A percentile compares a stretch with the other conserved stretches of the same genome.
These are phyloP conservation scores for Candida tropicalis DNA, from an alignment of 1,139 yeast genomes.

Conservation along the genomic window DNA sequence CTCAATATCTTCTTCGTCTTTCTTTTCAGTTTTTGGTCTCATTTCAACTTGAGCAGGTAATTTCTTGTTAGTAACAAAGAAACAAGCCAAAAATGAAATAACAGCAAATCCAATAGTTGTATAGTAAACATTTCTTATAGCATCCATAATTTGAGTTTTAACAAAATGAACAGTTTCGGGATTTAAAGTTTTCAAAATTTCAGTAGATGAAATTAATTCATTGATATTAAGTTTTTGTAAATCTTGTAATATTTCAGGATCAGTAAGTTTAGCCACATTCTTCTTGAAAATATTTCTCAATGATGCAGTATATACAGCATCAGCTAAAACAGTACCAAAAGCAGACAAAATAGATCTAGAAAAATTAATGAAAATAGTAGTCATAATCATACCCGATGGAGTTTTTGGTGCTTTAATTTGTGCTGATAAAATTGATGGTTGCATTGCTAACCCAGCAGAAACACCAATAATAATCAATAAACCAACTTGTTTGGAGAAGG, in stretches of 20 bases:
- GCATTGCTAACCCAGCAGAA: conserved; percentile 33
- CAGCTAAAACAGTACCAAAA: conserved; percentile 35
- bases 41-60: conserved; percentile 23
- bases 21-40: background rate
- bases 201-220: conserved; percentile 24
- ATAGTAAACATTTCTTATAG: conserved; percentile 36
- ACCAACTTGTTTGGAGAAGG: conserved; percentile 33
- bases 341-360: conserved; percentile 34
- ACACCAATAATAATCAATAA: conserved; percentile 36
- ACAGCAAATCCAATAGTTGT: conserved; percentile 32
- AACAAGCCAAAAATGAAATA: conserved; percentile 22
- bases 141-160: conserved; percentile 30
- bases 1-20: background rate
- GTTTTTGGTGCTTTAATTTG: conserved; percentile 41
- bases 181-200: conserved; percentile 22
- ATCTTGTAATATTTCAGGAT: conserved; percentile 21
- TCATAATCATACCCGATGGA: conserved; percentile 39
- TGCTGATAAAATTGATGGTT: conserved; percentile 30
- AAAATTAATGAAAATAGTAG: conserved; percentile 37
- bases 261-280: conserved; percentile 22
- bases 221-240: conserved; percentile 18
- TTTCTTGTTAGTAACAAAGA: conserved; percentile 32
- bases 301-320: conserved; percentile 35
- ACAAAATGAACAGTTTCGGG: conserved; percentile 30
- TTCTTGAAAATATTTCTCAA: conserved; percentile 21